Percentiles rank a stretch among this genome's conserved stretches.
Conservation (phyloP, 768 basidiomycete genomes). For the Suillus clintonianus region DNA sequence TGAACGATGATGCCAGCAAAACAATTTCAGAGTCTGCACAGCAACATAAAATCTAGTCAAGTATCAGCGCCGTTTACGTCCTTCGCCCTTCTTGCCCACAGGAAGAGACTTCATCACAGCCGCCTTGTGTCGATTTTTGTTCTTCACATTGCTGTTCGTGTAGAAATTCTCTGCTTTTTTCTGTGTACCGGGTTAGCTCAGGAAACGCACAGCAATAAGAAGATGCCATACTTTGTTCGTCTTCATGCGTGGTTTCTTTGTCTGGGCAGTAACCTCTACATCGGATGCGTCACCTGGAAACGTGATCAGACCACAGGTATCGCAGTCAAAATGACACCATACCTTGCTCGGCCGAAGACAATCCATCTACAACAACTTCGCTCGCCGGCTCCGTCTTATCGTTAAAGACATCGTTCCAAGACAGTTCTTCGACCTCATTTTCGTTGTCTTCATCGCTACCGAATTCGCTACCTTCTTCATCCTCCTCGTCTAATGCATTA, state of each 20-base stretch:
- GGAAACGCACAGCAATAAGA: neutral
- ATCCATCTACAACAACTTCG: slow-evolving; percentile 14
- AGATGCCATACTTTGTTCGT: slow-evolving; percentile 75
- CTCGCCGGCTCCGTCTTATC: slow-evolving; percentile 40
- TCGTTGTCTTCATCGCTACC: slow-evolving; percentile 43
- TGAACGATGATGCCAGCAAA: slow-evolving; percentile 6
- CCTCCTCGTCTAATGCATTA: slow-evolving; percentile 21
- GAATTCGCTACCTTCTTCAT: slow-evolving; percentile 36
- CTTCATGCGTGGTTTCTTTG: slow-evolving; percentile 78
- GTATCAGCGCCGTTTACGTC: slow-evolving; percentile 37
- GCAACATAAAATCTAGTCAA: slow-evolving; percentile 5
- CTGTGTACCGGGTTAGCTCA: slow-evolving; percentile 39
- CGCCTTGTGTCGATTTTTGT: slow-evolving; percentile 73
- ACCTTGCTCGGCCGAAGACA: slow-evolving; percentile 17
- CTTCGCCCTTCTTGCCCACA: slow-evolving; percentile 49
- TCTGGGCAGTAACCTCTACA: slow-evolving; percentile 33
- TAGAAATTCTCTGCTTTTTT: slow-evolving; percentile 91
- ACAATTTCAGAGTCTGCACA: slow-evolving; percentile 3
- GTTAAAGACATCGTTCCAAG: slow-evolving; percentile 87
- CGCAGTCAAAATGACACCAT: slow-evolving; percentile 12
- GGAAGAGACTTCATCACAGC: slow-evolving; percentile 59
- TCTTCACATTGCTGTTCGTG: slow-evolving; percentile 81
- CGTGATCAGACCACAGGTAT: slow-evolving; percentile 8
- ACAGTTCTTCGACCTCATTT: slow-evolving; percentile 53
- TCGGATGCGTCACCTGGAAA: slow-evolving; percentile 33